A percentile compares a stretch with the other conserved stretches of the same genome.
phyloP scores from a whole-genome alignment of 2,329 filamentous ascomycete genomes.

The Aspergillus pseudoterreus region DNA sequence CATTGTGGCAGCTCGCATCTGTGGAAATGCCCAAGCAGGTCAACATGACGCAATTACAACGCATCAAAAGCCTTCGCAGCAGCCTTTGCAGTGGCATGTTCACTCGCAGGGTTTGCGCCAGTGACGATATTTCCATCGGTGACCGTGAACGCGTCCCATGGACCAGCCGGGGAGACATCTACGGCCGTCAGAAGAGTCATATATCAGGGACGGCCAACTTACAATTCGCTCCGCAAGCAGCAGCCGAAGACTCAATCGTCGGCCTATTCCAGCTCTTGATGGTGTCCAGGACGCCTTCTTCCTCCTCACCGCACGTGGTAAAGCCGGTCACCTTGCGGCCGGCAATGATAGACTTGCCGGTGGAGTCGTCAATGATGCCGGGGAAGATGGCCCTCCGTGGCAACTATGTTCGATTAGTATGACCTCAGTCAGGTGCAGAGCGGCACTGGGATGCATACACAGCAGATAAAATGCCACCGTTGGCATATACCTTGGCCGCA shows the following conservation, averaged over 20 bases:
- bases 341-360: constrained; percentile 30
- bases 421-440: not conserved
- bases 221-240: constrained; percentile 29
- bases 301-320: constrained; percentile 33
- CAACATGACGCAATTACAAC: constrained; percentile 1
- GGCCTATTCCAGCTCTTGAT: constrained; percentile 31
- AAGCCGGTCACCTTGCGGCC: constrained; percentile 39
- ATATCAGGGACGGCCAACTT: constrained; percentile 5
- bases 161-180: constrained; percentile 5
- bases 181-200: not conserved
- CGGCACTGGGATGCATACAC: constrained; percentile 19
- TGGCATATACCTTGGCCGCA: constrained; percentile 24
- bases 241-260: constrained; percentile 29
- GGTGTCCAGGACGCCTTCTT: constrained; percentile 31
- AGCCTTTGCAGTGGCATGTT: constrained; percentile 29
- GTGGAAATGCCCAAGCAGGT: no score
- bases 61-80: constrained; percentile 25
- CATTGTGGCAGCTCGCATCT: no score
- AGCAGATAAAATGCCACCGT: constrained; percentile 31
- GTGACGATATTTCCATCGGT: constrained; percentile 35
- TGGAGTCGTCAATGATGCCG: constrained; percentile 27
- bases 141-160: constrained; percentile 20
- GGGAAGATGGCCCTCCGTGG: constrained; percentile 40
- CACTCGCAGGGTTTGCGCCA: constrained; percentile 33
- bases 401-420: constrained; percentile 19